These are phyloP conservation scores for Conticribra weissflogii DNA, from an alignment of 108 stramenopile species.

Conservation along the genomic window DNA sequence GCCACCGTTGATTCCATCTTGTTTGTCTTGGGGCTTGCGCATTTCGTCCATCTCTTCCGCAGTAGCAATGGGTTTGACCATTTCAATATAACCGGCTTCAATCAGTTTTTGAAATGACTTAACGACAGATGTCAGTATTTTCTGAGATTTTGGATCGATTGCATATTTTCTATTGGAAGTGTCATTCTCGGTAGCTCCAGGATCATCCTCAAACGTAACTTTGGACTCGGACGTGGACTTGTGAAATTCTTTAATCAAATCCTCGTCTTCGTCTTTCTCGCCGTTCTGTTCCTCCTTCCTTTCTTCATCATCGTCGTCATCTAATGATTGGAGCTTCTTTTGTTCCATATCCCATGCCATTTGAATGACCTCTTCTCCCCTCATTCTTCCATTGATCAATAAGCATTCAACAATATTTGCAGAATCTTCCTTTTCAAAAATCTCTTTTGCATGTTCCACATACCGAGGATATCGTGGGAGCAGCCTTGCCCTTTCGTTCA, in stretches of 20 bases:
- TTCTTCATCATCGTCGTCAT: conserved; percentile 17
- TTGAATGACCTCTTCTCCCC: conserved; percentile 59
- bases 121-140: conserved; percentile 48
- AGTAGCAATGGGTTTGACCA: conserved; percentile 49
- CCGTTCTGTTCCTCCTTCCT: background rate
- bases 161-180: background rate
- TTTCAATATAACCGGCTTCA: conserved; percentile 63
- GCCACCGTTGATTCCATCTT: conserved; percentile 49
- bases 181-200: conserved; percentile 4
- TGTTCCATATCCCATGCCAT: conserved; percentile 50
- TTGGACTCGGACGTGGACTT: background rate
- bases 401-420: conserved; percentile 66
- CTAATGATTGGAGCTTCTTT: background rate
- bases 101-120: conserved; percentile 56
- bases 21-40: conserved; percentile 16
- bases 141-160: conserved; percentile 2
- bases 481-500: conserved; percentile 57
- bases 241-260: conserved; percentile 15
- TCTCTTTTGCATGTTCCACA: conserved; percentile 59
- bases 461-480: conserved; percentile 69
- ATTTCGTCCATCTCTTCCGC: conserved; percentile 19
- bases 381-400: conserved; percentile 65
- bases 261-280: conserved; percentile 17
- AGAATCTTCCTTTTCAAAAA: conserved; percentile 56
- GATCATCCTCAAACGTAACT: background rate